Percentiles rank a stretch among this genome's conserved stretches.
Conservation (phyloP, 2,329 filamentous ascomycete genomes). For the Chrysosporium keratinophilum region DNA sequence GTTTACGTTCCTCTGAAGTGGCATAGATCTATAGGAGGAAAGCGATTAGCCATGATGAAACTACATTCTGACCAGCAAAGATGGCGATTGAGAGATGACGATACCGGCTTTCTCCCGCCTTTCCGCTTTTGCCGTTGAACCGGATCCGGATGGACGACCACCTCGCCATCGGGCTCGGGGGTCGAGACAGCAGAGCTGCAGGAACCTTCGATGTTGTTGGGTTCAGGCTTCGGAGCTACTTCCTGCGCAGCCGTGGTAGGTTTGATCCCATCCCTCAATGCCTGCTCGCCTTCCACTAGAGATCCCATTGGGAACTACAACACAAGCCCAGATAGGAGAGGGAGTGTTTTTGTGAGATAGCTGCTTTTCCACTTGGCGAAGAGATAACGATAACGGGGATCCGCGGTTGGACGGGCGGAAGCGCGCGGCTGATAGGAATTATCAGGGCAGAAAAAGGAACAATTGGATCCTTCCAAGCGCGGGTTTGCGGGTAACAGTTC, state of each 20-base stretch:
- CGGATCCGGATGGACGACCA: constrained; percentile 31
- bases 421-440: constrained; percentile 7
- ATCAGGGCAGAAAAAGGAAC: not conserved
- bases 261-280: constrained; percentile 30
- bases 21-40: constrained; percentile 68
- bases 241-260: constrained; percentile 24
- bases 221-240: constrained; percentile 36
- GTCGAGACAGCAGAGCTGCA: constrained; percentile 39
- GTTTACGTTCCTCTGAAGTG: constrained; percentile 95
- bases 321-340: not conserved
- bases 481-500: constrained; percentile 1
- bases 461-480: not conserved
- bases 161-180: constrained; percentile 36
- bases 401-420: not conserved
- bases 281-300: constrained; percentile 33
- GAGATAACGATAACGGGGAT: not conserved
- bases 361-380: not conserved
- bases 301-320: constrained; percentile 33
- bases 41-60: constrained; percentile 1
- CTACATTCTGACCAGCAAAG: not conserved
- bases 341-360: not conserved
- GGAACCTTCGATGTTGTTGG: constrained; percentile 30
- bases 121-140: constrained; percentile 71
- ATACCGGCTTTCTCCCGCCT: constrained; percentile 91
- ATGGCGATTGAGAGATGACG: constrained; percentile 25